Evolutionary conservation across 345 rosid species (phyloP).

Genomic region (Ceriops decandra): DNA sequence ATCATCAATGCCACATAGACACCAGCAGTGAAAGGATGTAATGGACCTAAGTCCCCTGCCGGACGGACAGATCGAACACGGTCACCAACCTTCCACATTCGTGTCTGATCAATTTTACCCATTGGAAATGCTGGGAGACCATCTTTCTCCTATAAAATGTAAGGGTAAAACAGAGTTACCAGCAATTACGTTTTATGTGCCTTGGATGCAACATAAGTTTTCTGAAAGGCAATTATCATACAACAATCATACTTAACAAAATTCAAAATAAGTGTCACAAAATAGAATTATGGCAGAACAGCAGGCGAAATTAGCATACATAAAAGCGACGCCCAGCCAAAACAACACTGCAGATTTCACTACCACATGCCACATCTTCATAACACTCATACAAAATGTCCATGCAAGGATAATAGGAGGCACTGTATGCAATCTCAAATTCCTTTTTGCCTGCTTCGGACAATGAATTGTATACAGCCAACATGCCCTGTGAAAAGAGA

Average conservation of each 20-base stretch:
- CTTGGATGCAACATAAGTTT: too few species aligned
- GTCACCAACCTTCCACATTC: constrained; percentile 97
- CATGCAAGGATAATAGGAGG: constrained; percentile 85
- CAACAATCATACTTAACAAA: too few species aligned
- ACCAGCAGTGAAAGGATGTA: constrained; percentile 81
- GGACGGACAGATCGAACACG: constrained; percentile 59
- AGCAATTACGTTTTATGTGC: background rate
- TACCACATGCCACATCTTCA: constrained; percentile 83
- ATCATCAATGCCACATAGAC: constrained; percentile 88
- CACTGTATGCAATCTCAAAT: constrained; percentile 75
- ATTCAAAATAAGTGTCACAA: too few species aligned
- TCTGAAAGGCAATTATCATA: too few species aligned
- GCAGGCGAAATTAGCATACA: constrained; percentile 30
- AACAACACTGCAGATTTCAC: constrained; percentile 82
- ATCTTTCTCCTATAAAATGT: constrained; percentile 66
- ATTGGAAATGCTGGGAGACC: constrained; percentile 92
- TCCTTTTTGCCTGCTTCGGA: constrained; percentile 68
- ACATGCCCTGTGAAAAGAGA: constrained; percentile 60
- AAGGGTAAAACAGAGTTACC: background rate
- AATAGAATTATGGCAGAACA: too few species aligned
- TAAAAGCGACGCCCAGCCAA: constrained; percentile 93
- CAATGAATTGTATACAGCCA: constrained; percentile 68
- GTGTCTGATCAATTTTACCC: constrained; percentile 94
- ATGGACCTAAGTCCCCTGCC: constrained; percentile 76
- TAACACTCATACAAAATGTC: constrained; percentile 86